Conservation (phyloP, 768 basidiomycete genomes). For the Lactarius deliciosus region DNA sequence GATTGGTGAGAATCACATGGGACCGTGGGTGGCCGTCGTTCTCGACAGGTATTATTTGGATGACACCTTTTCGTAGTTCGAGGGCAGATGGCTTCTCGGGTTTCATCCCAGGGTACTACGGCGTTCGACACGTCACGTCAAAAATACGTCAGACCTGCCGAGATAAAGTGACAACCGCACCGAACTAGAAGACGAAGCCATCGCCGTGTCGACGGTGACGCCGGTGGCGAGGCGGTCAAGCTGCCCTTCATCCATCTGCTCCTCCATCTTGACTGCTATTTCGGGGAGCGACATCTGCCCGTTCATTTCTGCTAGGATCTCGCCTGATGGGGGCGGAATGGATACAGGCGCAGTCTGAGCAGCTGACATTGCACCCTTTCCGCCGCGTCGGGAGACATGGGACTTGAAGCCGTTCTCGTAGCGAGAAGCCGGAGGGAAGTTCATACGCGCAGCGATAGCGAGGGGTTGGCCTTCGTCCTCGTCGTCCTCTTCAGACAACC, state of each 20-base stretch:
- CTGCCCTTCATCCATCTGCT: constrained; percentile 76
- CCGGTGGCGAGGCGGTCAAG: constrained; percentile 76
- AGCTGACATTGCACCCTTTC: constrained; percentile 63
- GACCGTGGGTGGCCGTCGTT: constrained; percentile 79
- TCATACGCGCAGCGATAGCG: constrained; percentile 34
- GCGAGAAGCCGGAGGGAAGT: constrained; percentile 23
- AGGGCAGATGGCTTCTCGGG: constrained; percentile 75
- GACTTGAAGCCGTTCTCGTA: constrained; percentile 33
- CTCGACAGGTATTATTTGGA: constrained; percentile 79
- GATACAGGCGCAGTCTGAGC: constrained; percentile 54
- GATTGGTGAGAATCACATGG: constrained; percentile 83
- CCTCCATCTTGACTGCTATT: constrained; percentile 66
- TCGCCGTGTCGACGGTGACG: constrained; percentile 69
- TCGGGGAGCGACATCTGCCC: constrained; percentile 47
- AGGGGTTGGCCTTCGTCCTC: constrained; percentile 37
- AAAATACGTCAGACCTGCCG: background rate
- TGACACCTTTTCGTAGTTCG: constrained; percentile 81
- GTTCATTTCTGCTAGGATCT: constrained; percentile 41
- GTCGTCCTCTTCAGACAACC: constrained; percentile 29
- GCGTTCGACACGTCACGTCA: constrained; percentile 12
- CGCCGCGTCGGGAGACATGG: constrained; percentile 42
- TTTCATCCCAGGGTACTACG: constrained; percentile 51
- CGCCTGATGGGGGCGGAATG: constrained; percentile 42
- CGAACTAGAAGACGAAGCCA: constrained; percentile 42
- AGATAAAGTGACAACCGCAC: constrained; percentile 39